phyloP scores from a whole-genome alignment of 352 stramenopile genomes.

The Pythium chondricola region DNA sequence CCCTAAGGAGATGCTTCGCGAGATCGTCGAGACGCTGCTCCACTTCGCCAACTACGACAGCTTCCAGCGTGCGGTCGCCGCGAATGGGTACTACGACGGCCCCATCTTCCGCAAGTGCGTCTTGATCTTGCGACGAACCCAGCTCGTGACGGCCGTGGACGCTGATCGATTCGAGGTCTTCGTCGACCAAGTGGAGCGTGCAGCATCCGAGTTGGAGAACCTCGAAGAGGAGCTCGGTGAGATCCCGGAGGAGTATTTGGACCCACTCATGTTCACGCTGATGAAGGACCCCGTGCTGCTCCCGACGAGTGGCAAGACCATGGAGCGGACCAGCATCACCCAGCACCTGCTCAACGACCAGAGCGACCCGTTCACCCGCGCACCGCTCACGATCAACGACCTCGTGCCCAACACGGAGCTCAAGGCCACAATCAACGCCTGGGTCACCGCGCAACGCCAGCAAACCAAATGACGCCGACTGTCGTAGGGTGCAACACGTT shows the following conservation, averaged over 20 bases:
- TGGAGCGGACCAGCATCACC: slow-evolving; percentile 93
- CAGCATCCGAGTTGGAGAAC: slow-evolving; percentile 36
- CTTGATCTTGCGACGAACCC: slow-evolving; percentile 58
- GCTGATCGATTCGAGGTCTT: slow-evolving; percentile 55
- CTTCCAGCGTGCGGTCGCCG: slow-evolving; percentile 90
- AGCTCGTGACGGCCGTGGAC: slow-evolving; percentile 39
- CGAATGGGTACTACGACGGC: slow-evolving; percentile 83
- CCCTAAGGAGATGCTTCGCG: slow-evolving; percentile 95
- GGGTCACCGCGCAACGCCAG: slow-evolving; percentile 23
- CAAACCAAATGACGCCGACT: slow-evolving; percentile 2
- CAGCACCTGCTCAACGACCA: slow-evolving; percentile 96
- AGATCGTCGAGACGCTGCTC: slow-evolving; percentile 94
- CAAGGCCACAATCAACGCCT: slow-evolving; percentile 63
- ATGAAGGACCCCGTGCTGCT: slow-evolving; percentile 96
- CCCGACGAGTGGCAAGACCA: slow-evolving; percentile 83
- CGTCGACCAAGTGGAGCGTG: slow-evolving; percentile 43
- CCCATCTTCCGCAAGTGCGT: slow-evolving; percentile 69
- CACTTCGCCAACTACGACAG: slow-evolving; percentile 89
- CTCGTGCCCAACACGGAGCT: slow-evolving; percentile 53
- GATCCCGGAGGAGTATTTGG: slow-evolving; percentile 95
- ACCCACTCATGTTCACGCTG: slow-evolving; percentile 92
- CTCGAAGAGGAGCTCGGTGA: slow-evolving; percentile 84
- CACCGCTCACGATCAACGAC: slow-evolving; percentile 73
- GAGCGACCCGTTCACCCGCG: slow-evolving; percentile 96
- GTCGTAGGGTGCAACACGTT: too few relatives aligned